Conservation (phyloP, 306 rosid genomes). For the Styphnolobium japonicum region DNA sequence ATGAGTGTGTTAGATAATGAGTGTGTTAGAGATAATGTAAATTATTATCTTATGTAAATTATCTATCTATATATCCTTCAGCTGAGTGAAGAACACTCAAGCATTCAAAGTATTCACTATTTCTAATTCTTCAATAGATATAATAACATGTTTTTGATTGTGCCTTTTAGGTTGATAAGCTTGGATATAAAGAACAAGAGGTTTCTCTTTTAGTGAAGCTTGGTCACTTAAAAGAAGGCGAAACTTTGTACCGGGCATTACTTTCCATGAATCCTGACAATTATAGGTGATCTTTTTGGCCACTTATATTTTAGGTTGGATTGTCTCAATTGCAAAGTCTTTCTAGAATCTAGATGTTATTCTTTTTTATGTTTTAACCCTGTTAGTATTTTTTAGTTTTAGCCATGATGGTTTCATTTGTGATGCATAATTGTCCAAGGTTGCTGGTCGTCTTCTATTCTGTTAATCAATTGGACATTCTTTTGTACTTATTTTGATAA, state of each 20-base stretch:
- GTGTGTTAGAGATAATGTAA: too few relatives aligned
- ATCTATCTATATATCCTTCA: too few relatives aligned
- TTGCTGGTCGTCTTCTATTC: background rate
- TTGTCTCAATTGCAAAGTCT: constrained; percentile 14
- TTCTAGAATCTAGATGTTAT: background rate
- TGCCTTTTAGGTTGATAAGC: constrained; percentile 75
- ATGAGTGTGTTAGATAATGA: too few relatives aligned
- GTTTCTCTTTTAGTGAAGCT: constrained; percentile 88
- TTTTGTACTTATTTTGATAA: background rate
- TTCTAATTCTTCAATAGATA: too few relatives aligned
- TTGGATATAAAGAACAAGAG: constrained; percentile 79
- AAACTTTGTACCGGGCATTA: constrained; percentile 57
- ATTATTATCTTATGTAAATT: too few relatives aligned
- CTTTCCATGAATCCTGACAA: constrained; percentile 96
- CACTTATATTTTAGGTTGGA: background rate
- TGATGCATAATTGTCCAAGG: background rate
- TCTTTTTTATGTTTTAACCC: background rate
- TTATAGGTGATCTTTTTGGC: constrained; percentile 58
- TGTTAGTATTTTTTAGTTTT: background rate
- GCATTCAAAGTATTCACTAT: too few relatives aligned
- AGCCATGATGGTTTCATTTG: background rate
- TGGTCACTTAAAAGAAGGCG: constrained; percentile 71
- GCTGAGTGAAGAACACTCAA: too few relatives aligned
- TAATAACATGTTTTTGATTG: constrained; percentile 16
- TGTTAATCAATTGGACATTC: background rate